These are phyloP conservation scores for Ambrosiella xylebori DNA, from an alignment of 2,329 filamentous ascomycete species.

Conservation along the genomic window DNA sequence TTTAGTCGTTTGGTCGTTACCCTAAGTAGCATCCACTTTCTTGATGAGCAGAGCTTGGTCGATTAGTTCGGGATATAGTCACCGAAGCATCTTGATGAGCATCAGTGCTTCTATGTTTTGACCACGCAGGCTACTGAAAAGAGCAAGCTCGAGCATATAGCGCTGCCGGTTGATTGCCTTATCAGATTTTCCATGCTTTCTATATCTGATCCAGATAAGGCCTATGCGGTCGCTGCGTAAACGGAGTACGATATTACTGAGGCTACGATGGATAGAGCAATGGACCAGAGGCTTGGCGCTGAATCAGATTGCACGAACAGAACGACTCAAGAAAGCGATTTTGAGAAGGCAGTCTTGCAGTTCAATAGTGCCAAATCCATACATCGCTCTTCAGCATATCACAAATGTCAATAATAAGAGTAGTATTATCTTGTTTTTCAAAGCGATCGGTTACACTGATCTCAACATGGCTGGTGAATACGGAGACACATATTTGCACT, in stretches of 20 bases:
- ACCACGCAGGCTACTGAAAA: conserved; percentile 25
- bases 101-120: conserved; percentile 37
- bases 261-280: no score
- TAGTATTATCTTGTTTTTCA: neutral
- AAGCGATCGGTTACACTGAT: neutral
- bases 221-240: neutral
- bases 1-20: conserved; percentile 19
- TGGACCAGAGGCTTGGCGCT: no score
- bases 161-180: conserved; percentile 5
- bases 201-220: conserved; percentile 22
- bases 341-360: no score
- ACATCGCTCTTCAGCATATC: neutral
- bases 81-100: conserved; percentile 29
- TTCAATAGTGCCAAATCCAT: neutral
- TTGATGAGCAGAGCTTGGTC: conserved; percentile 44
- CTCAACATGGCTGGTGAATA: neutral
- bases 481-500: conserved; percentile 16
- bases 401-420: neutral
- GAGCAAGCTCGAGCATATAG: neutral
- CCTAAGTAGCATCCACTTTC: conserved; percentile 31
- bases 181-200: conserved; percentile 21
- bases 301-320: no score
- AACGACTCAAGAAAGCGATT: no score
- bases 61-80: conserved; percentile 48
- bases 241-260: neutral